These are phyloP conservation scores for Leishmania major DNA, from an alignment of 208 protist genomes.

Conservation along the genomic window DNA sequence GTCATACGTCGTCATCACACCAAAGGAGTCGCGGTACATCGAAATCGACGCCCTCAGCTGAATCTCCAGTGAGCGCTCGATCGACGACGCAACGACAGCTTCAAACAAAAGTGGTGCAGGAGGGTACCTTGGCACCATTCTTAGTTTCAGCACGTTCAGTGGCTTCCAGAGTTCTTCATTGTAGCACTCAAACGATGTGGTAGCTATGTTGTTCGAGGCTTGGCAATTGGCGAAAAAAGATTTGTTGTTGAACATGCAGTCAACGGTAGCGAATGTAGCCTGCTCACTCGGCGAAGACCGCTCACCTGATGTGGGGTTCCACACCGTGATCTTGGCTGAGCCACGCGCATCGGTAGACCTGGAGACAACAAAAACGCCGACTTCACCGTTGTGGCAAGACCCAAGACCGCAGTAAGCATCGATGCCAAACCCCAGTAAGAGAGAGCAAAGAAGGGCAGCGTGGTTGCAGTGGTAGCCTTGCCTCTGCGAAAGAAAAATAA, in stretches of 20 bases:
- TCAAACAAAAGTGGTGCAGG: conserved; percentile 68
- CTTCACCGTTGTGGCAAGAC: conserved; percentile 42
- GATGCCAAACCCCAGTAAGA: conserved; percentile 91
- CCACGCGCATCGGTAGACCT: conserved; percentile 30
- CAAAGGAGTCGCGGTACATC: conserved; percentile 75
- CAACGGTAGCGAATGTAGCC: conserved; percentile 66
- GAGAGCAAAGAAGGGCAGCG: conserved; percentile 84
- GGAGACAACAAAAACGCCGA: conserved; percentile 78
- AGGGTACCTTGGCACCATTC: conserved; percentile 80
- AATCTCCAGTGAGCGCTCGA: conserved; percentile 63
- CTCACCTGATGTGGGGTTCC: conserved; percentile 82
- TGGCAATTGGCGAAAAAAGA: conserved; percentile 92
- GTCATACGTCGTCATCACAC: conserved; percentile 77
- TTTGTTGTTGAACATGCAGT: conserved; percentile 87
- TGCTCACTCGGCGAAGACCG: conserved; percentile 43
- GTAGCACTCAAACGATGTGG: conserved; percentile 82
- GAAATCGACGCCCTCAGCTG: conserved; percentile 49
- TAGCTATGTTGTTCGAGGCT: conserved; percentile 48
- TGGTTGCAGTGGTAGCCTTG: conserved; percentile 89
- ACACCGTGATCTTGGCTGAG: conserved; percentile 62
- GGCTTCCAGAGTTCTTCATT: conserved; percentile 92
- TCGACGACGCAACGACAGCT: conserved; percentile 21
- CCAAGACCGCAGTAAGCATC: conserved; percentile 90
- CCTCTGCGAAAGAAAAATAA: conserved; percentile 87
- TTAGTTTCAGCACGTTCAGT: conserved; percentile 89